These are phyloP conservation scores for Striga hermonthica DNA, from an alignment of 305 asterid genomes.

Conservation along the genomic window DNA sequence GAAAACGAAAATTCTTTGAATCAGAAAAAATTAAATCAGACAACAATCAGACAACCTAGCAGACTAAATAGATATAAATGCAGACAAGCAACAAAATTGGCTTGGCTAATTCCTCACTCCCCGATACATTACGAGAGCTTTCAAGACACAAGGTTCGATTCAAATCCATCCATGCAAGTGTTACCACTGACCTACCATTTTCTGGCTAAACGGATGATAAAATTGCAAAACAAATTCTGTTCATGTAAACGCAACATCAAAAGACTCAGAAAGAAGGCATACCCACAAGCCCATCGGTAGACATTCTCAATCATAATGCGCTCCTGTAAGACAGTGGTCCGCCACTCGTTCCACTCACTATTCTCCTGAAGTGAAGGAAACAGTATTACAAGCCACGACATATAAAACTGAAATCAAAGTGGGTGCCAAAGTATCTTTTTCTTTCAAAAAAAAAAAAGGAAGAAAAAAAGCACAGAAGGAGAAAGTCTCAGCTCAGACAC, in stretches of 20 bases:
- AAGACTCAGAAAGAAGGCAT: constrained; percentile 34
- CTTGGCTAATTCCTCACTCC: background rate
- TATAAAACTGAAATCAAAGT: constrained; percentile 18
- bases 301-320: constrained; percentile 84
- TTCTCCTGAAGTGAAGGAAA: constrained; percentile 53
- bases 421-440: background rate
- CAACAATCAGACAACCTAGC: background rate
- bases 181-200: constrained; percentile 11
- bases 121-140: too few species aligned
- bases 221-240: background rate
- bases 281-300: constrained; percentile 98
- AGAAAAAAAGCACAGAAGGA: background rate
- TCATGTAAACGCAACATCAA: constrained; percentile 18
- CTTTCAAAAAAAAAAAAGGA: background rate
- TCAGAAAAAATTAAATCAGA: constrained; percentile 5
- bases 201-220: constrained; percentile 1
- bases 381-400: constrained; percentile 17
- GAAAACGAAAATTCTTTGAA: constrained; percentile 25
- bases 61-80: background rate
- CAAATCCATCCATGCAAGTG: constrained; percentile 19
- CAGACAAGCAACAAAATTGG: background rate
- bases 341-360: constrained; percentile 82
- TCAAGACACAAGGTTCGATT: background rate
- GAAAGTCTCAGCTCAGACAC: constrained; percentile 12
- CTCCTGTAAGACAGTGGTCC: constrained; percentile 69